phyloP scores from a whole-genome alignment of 371 early-diverging fungal species.

The Mortierella sp. region DNA sequence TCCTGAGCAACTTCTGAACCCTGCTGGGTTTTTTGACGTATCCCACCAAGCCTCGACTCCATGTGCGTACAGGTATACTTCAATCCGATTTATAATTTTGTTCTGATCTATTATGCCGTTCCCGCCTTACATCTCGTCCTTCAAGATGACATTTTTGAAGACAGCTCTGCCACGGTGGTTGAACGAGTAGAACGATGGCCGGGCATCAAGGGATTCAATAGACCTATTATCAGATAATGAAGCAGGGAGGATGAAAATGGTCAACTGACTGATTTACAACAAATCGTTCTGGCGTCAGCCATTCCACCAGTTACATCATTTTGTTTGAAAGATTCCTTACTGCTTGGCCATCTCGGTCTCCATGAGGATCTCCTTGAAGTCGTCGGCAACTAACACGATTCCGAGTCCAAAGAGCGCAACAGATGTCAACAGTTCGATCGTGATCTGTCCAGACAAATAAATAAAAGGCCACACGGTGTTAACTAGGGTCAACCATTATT shows the following conservation, averaged over 20 bases:
- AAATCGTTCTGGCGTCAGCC: background rate
- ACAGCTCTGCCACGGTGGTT: constrained; percentile 69
- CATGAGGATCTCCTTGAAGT: constrained; percentile 74
- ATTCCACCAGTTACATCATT: background rate
- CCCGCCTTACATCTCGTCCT: constrained; percentile 14
- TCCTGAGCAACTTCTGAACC: background rate
- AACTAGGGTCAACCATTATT: no score
- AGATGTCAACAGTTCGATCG: constrained; percentile 50
- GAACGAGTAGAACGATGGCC: constrained; percentile 74
- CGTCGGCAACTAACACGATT: constrained; percentile 63
- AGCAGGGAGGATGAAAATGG: background rate
- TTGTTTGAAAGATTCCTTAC: constrained; percentile 55
- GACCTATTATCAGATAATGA: constrained; percentile 59
- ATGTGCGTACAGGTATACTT: background rate
- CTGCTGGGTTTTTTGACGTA: background rate
- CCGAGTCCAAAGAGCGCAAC: constrained; percentile 57
- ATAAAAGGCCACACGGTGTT: background rate
- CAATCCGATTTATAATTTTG: background rate
- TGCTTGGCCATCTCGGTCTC: constrained; percentile 74
- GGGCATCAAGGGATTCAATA: constrained; percentile 75
- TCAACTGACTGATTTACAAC: no score
- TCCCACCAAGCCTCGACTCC: background rate
- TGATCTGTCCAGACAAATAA: constrained; percentile 44
- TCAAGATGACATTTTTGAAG: constrained; percentile 41
- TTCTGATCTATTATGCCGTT: background rate